Conservation (phyloP, 345 rosid species). For the Eucalyptus decipiens region DNA sequence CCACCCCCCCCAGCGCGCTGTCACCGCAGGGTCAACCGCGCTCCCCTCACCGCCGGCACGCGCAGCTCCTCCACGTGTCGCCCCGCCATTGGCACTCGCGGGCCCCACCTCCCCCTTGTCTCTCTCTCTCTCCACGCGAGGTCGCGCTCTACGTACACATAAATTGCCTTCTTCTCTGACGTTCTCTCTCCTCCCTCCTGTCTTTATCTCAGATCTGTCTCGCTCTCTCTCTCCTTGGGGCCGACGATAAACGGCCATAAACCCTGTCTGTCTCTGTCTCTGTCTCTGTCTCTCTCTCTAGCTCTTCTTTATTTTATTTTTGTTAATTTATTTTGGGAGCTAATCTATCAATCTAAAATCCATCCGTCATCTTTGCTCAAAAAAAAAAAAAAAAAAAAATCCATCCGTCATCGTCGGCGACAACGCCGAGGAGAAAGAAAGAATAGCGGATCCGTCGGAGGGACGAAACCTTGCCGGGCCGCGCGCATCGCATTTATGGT, state of each 20-base stretch:
- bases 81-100: neutral
- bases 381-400: no score
- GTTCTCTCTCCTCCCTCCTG: neutral
- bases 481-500: slow-evolving; percentile 14
- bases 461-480: neutral
- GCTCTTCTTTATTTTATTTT: neutral
- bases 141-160: neutral
- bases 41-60: neutral
- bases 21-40: neutral
- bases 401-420: neutral
- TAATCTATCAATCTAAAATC: neutral
- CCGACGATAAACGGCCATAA: slow-evolving; percentile 12
- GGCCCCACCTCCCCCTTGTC: neutral
- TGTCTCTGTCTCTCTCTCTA: neutral
- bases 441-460: neutral
- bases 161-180: neutral
- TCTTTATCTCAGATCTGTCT: neutral
- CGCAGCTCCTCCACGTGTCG: neutral
- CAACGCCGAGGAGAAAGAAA: neutral
- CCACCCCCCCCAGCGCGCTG: no score
- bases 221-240: neutral
- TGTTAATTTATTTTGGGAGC: neutral
- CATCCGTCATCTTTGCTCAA: neutral
- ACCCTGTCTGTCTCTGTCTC: neutral
- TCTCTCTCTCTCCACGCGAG: no score